Evolutionary conservation across 495 filamentous ascomycete genomes (phyloP).

Genomic region (Hypomontagnella submonticulosa): DNA sequence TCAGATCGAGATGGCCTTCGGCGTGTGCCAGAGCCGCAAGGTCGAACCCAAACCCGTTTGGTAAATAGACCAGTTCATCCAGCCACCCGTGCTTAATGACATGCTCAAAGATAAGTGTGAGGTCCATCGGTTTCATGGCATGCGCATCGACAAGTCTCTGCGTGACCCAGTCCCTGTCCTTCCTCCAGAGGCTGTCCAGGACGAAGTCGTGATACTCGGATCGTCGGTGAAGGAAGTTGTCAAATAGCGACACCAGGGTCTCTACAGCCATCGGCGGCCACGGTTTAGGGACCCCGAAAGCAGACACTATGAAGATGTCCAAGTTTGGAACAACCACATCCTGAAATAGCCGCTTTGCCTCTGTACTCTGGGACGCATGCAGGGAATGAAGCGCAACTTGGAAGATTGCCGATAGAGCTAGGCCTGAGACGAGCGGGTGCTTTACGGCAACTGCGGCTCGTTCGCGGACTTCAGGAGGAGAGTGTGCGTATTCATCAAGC

Average conservation of each 20-base stretch:
- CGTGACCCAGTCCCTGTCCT: slow-evolving; percentile 84
- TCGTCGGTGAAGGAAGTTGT: slow-evolving; percentile 59
- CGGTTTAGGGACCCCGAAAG: slow-evolving; percentile 69
- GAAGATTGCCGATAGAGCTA: slow-evolving; percentile 84
- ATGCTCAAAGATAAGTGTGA: slow-evolving; percentile 85
- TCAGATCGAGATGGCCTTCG: slow-evolving; percentile 79
- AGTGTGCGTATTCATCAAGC: slow-evolving; percentile 77
- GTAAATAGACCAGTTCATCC: slow-evolving; percentile 77
- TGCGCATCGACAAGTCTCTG: slow-evolving; percentile 82
- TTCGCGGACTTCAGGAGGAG: slow-evolving; percentile 73
- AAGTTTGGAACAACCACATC: slow-evolving; percentile 74
- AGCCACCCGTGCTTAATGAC: slow-evolving; percentile 83
- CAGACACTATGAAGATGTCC: slow-evolving; percentile 81
- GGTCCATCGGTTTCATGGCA: slow-evolving; percentile 74
- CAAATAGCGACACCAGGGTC: slow-evolving; percentile 63
- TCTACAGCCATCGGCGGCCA: slow-evolving; percentile 67
- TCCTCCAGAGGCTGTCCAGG: slow-evolving; percentile 87
- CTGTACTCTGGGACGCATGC: slow-evolving; percentile 70
- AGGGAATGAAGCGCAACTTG: slow-evolving; percentile 76
- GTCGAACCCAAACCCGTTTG: slow-evolving; percentile 86
- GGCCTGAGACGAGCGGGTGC: slow-evolving; percentile 88
- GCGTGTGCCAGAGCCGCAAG: slow-evolving; percentile 90
- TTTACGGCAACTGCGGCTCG: slow-evolving; percentile 79
- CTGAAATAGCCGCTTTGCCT: slow-evolving; percentile 74
- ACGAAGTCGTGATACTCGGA: slow-evolving; percentile 79